Conservation (phyloP, 805 yeast genomes). For the Diddensiella transvaalensis region DNA sequence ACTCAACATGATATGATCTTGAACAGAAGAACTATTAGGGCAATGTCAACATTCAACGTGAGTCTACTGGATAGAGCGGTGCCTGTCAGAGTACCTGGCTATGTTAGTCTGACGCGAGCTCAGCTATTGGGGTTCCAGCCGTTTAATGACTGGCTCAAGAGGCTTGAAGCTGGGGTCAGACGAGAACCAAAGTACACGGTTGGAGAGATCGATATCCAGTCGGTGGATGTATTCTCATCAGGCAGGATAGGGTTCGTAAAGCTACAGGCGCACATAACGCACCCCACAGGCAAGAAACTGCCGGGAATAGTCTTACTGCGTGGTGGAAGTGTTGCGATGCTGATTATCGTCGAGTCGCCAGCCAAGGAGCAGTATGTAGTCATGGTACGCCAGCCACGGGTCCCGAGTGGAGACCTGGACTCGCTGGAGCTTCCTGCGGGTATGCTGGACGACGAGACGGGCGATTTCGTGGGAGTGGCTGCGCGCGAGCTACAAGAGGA, state of each 20-base stretch:
- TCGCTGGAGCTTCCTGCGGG: conserved; percentile 30
- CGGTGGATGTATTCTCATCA: conserved; percentile 23
- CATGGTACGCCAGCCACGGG: conserved; percentile 26
- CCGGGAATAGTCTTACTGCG: conserved; percentile 31
- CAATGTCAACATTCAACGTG: not conserved
- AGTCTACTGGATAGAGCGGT: not conserved
- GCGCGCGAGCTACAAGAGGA: conserved; percentile 29
- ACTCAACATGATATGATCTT: no score
- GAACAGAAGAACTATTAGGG: no score
- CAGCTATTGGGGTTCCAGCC: conserved; percentile 15
- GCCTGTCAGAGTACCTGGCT: conserved; percentile 8
- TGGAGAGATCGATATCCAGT: conserved; percentile 22
- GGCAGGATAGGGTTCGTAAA: conserved; percentile 26
- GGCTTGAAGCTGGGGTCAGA: conserved; percentile 1
- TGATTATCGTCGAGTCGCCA: conserved; percentile 21
- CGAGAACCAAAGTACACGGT: conserved; percentile 13
- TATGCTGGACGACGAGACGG: conserved; percentile 27
- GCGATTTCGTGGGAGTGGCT: conserved; percentile 26
- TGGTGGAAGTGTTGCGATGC: conserved; percentile 27
- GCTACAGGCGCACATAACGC: conserved; percentile 23
- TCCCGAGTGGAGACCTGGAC: conserved; percentile 23
- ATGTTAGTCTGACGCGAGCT: not conserved
- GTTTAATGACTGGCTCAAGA: conserved; percentile 12
- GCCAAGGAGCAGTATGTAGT: conserved; percentile 20
- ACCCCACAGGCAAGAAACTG: conserved; percentile 19